Base-by-base conservation (phyloP, 2,329 filamentous ascomycete genomes). In the Byssothecium circinans region DNA sequence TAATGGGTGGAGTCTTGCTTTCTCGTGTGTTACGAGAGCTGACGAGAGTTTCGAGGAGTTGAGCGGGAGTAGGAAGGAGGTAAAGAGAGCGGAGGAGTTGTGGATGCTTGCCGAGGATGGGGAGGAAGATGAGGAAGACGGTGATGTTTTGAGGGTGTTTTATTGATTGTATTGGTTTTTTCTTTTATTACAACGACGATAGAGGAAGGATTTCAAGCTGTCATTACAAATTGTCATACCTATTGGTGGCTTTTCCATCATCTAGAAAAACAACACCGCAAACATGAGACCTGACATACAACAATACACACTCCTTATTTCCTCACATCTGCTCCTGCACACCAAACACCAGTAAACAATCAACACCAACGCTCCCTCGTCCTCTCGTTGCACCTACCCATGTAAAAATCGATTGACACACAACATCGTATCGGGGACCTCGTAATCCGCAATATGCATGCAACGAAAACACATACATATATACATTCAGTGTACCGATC, bases 1-100 rank as follows among this genome's bases (percentile, higher is more conserved):
- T 8, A 60, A 64, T 25, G 67, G 68, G 1, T 69, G 61, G 61
- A 67, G 56, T 29, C 33, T 70, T 2, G 58, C 53, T 0, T 71
- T 70, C 27, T 62, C 61, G 17, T 71, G 67, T 27, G 59, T 67
- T 2, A 57, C 62, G 48, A 55, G 57, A 39, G 44, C 52, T 2
- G 59, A 53, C 4, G 63, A 69, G 23, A 58, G 52, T 4, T 53
- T 60, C 20, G 54, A 56, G 10, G 58, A 62, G 6, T 47, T 50
- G 11, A 32, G 30, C 34, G 57, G 27, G 7, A 22, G 12, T 10
- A 33, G n/a, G 57, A 1, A 12, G 8, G 47, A 43, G 10, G 48
- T 58, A 2, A 58, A 55, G 34, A 57, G 54, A 18, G 57, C 68
- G 0, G 47, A 59, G 10, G 41, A 62, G 5, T 45, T 69, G 0